phyloP scores from a whole-genome alignment of 768 basidiomycete genomes.

The Mycena venus region DNA sequence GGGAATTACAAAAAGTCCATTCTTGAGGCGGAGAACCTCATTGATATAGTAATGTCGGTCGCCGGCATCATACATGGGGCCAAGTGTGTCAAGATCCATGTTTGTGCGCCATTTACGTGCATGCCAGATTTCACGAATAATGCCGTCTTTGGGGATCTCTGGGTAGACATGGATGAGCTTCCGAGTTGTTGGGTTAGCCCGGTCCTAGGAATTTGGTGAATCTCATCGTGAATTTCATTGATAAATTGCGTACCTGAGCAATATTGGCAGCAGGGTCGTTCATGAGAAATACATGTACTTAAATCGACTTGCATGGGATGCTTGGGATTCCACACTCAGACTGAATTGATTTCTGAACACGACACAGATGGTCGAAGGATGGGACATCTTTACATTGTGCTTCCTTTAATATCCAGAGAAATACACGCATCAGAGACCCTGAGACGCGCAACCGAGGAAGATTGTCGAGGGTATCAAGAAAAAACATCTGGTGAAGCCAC shows the following conservation, averaged over 20 bases:
- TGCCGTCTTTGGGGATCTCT: not conserved
- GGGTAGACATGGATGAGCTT: conserved; percentile 12
- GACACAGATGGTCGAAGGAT: conserved; percentile 7
- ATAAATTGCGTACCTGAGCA: not conserved
- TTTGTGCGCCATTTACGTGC: not conserved
- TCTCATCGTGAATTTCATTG: not conserved
- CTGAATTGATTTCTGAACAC: conserved; percentile 13
- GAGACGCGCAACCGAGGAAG: conserved; percentile 16
- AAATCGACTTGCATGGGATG: not conserved
- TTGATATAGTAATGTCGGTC: conserved; percentile 7
- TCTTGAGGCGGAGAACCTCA: not conserved
- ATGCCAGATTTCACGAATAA: not conserved
- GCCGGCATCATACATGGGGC: conserved; percentile 20
- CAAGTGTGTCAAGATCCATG: conserved; percentile 7
- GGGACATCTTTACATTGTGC: conserved; percentile 10
- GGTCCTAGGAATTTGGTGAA: not conserved
- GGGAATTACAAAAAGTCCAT: not conserved
- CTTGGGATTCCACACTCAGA: conserved; percentile 8
- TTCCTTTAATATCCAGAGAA: conserved; percentile 24
- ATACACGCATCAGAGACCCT: conserved; percentile 12
- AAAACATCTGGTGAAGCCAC: no score
- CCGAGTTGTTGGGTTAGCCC: not conserved
- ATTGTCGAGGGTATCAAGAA: conserved; percentile 24
- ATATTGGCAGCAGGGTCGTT: conserved; percentile 9
- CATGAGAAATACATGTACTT: conserved; percentile 21